Conservation (phyloP, 805 yeast genomes). For the Scheffersomyces lignosus region DNA sequence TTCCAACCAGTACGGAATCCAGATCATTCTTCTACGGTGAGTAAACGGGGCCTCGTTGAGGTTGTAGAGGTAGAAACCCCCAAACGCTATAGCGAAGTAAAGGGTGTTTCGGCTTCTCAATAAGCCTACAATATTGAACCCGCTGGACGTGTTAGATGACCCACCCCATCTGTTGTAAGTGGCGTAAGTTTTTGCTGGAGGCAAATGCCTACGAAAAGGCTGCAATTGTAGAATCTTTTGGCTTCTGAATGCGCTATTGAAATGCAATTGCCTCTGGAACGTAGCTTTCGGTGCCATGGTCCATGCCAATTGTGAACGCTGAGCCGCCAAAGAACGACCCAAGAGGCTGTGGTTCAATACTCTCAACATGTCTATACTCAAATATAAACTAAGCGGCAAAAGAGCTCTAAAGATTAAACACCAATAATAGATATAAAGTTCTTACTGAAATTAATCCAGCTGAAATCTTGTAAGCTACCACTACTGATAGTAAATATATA, state of each 20-base stretch:
- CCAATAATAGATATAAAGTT: too few relatives aligned
- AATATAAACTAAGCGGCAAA: neutral
- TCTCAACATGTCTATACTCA: neutral
- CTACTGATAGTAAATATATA: too few relatives aligned
- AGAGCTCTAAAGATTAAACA: neutral
- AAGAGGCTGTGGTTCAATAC: neutral
- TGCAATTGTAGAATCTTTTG: neutral
- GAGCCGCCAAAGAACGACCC: neutral
- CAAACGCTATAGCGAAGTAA: conserved; percentile 24
- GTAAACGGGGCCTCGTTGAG: conserved; percentile 83
- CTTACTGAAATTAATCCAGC: too few relatives aligned
- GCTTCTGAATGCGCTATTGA: too few relatives aligned
- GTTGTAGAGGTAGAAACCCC: conserved; percentile 31
- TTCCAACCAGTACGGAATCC: conserved; percentile 70
- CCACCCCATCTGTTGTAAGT: conserved; percentile 18
- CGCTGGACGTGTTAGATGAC: conserved; percentile 1
- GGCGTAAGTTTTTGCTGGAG: conserved; percentile 9
- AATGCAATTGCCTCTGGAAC: too few relatives aligned
- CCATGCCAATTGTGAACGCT: too few relatives aligned
- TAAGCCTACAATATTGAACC: conserved; percentile 10
- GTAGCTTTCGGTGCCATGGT: too few relatives aligned
- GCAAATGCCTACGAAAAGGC: neutral
- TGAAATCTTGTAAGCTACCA: too few relatives aligned
- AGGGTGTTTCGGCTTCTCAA: conserved; percentile 30
- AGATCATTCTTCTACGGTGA: conserved; percentile 66